Base-by-base conservation (phyloP, 2,329 filamentous ascomycete genomes). In the Pseudonectria foliicola region DNA sequence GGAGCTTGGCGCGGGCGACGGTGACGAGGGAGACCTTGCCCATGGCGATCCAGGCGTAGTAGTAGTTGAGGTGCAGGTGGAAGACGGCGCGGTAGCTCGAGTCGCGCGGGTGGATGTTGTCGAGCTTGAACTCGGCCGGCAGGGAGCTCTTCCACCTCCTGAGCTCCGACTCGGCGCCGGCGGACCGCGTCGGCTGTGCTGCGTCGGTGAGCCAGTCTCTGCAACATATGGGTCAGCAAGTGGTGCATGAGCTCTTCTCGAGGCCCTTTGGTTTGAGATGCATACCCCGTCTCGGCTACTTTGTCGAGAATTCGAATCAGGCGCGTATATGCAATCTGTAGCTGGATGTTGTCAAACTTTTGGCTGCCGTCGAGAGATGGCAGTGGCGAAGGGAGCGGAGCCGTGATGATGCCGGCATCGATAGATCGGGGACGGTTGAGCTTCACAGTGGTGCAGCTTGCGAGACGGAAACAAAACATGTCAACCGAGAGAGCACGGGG, bases 41-140 rank as follows among this genome's bases (percentile, higher is more conserved):
- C 38, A 60, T 56, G 4, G 56, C 52, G 13, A 62, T 61, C 53
- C 55, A 58, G 10, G 56, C 49, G 30, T 55, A 61, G 35, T 62
- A 54, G 35, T 62, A 61, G 39, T 61, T 61, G 1, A 61, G 40
- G 31, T 57, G 55, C 2, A 62, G 49, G 30, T 62, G 59, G 27
- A 60, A 53, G 2, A 55, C 54, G 2, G 55, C 51, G 6, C 57
- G 53, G 25, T 60, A 61, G 21, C 35, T 42, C 2, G 53, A 47
- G 5, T 51, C 50, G 12, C 38, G 44, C 0, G 59, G 52, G 14
- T 50, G 31, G 13, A 59, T 48, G 15, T 44, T 45, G 10, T 53
- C 45, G 1, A 61, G 42, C 25, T 43, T 52, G 21, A 60, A 48
- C 1, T 48, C 37, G 0, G 33, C 26, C 3, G 55, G 57, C 3